These are phyloP conservation scores for Trametes pubescens DNA, from an alignment of 1,284 basidiomycete species.

Conservation along the genomic window DNA sequence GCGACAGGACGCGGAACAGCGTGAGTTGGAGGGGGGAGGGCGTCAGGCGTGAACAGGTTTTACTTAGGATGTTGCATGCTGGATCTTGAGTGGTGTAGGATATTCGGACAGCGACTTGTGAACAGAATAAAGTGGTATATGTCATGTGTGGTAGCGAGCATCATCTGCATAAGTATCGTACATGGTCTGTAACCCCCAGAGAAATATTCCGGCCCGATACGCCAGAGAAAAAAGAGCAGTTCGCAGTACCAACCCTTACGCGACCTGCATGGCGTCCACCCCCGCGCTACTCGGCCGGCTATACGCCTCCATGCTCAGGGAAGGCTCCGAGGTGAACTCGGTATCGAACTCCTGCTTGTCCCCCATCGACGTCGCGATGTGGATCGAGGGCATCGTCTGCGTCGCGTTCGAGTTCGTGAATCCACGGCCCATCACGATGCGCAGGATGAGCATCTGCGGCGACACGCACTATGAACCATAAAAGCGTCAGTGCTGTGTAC, in stretches of 20 bases:
- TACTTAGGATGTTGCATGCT: no score
- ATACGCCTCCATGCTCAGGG: neutral
- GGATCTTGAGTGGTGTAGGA: no score
- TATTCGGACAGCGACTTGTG: no score
- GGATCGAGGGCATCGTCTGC: neutral
- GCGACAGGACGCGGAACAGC: conserved; percentile 27
- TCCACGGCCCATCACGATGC: conserved; percentile 3
- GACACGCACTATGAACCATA: neutral
- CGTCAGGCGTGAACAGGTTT: no score
- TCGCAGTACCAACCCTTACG: no score
- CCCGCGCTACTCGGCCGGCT: neutral
- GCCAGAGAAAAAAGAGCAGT: no score
- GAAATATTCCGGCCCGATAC: no score
- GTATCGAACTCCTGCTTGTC: neutral
- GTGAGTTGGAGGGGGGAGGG: neutral
- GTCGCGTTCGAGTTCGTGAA: conserved; percentile 1
- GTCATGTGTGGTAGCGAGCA: no score
- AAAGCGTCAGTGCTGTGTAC: neutral
- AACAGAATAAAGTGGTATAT: no score
- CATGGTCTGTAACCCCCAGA: no score
- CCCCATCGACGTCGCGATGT: neutral
- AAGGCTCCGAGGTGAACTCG: neutral
- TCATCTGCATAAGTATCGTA: no score
- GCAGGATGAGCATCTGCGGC: conserved; percentile 8
- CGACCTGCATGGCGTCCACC: no score